These are phyloP conservation scores for Prunus mume DNA, from an alignment of 306 rosid genomes.

Conservation along the genomic window DNA sequence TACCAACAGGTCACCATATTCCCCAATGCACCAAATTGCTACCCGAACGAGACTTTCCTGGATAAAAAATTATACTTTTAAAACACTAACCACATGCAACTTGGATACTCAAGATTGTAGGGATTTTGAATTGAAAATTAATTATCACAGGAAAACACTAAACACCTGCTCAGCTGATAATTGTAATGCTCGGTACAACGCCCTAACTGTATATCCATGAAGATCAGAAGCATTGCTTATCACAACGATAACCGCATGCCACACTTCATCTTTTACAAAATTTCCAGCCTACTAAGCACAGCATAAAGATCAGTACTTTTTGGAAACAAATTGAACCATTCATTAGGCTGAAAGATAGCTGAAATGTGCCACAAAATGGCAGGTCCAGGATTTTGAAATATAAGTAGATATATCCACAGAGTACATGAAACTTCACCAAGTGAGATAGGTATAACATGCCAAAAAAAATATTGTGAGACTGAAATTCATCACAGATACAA, in stretches of 20 bases:
- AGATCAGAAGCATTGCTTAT: slow-evolving; percentile 93
- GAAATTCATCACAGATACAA: background rate
- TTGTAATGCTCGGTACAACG: slow-evolving; percentile 83
- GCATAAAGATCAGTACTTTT: slow-evolving; percentile 53
- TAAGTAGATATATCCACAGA: background rate
- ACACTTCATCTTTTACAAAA: slow-evolving; percentile 93
- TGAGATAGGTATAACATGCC: background rate
- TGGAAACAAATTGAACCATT: slow-evolving; percentile 9
- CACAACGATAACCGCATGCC: slow-evolving; percentile 85
- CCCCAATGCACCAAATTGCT: slow-evolving; percentile 99
- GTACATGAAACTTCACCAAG: background rate
- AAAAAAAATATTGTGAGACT: background rate
- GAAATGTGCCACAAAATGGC: background rate
- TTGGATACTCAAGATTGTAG: slow-evolving; percentile 7
- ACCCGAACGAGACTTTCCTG: slow-evolving; percentile 98
- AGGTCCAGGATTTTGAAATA: background rate
- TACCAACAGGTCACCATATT: slow-evolving; percentile 87
- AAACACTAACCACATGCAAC: background rate
- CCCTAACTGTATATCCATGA: slow-evolving; percentile 91
- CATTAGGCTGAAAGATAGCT: slow-evolving; percentile 5
- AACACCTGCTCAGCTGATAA: slow-evolving; percentile 78
- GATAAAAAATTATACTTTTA: slow-evolving; percentile 16
- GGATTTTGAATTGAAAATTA: slow-evolving; percentile 23
- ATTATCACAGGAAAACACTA: slow-evolving; percentile 23
- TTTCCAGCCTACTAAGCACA: slow-evolving; percentile 99